A percentile compares a stretch with the other conserved stretches of the same genome.
Evolutionary conservation across 208 protist genomes (phyloP).

Genomic region (Angomonas ambiguus): DNA sequence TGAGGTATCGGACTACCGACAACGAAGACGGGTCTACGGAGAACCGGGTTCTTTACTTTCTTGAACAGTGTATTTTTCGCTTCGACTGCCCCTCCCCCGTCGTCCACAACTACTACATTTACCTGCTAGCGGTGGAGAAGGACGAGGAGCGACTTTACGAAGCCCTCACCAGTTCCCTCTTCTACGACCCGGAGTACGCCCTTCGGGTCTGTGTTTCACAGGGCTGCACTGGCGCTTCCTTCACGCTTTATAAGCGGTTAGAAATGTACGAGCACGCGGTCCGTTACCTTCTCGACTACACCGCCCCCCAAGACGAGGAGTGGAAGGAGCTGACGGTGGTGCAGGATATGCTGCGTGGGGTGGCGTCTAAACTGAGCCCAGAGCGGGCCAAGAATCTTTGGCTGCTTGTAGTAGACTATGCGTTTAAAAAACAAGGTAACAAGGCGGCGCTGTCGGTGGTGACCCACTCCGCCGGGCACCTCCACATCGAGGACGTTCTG

Average conservation of each 20-base stretch:
- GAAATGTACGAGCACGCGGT: constrained; percentile 95
- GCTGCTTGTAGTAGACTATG: constrained; percentile 86
- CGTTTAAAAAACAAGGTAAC: constrained; percentile 62
- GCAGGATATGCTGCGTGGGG: constrained; percentile 66
- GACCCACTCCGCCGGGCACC: constrained; percentile 49
- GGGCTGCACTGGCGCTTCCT: constrained; percentile 58
- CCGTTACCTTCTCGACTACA: constrained; percentile 54
- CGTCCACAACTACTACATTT: constrained; percentile 94
- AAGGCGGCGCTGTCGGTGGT: constrained; percentile 76
- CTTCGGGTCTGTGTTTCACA: constrained; percentile 87
- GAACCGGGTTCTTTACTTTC: constrained; percentile 91
- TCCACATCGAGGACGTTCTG: constrained; percentile 96
- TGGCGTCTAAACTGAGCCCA: constrained; percentile 57
- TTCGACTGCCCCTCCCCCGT: constrained; percentile 71
- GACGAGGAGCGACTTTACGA: constrained; percentile 65
- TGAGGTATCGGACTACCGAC: constrained; percentile 67
- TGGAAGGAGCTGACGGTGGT: constrained; percentile 61
- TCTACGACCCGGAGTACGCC: constrained; percentile 90
- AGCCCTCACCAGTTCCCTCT: constrained; percentile 73
- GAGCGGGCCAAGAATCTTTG: constrained; percentile 88
- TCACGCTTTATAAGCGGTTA: constrained; percentile 91
- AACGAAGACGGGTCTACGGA: constrained; percentile 56
- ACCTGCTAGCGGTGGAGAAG: constrained; percentile 76
- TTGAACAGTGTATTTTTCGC: constrained; percentile 88
- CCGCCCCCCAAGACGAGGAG: neutral